phyloP scores from a whole-genome alignment of 768 basidiomycete genomes.

The Galerina marginata region DNA sequence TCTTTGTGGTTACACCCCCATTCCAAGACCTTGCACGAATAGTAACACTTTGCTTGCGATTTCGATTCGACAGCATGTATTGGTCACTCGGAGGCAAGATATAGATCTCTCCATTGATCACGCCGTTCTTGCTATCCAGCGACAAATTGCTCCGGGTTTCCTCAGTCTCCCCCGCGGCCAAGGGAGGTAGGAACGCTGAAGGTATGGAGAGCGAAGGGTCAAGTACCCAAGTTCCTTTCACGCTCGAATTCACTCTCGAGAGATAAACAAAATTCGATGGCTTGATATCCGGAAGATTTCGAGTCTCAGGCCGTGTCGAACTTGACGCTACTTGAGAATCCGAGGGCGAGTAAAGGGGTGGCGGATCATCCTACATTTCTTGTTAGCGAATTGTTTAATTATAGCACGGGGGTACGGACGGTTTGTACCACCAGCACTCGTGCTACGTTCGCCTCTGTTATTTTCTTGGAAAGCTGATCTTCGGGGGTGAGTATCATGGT shows the following conservation, averaged over 20 bases:
- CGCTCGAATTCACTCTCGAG: slow-evolving; percentile 29
- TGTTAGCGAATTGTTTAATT: not conserved
- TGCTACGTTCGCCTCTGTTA: not conserved
- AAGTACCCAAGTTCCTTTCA: slow-evolving; percentile 46
- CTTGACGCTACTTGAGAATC: not conserved
- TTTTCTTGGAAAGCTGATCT: slow-evolving; percentile 1
- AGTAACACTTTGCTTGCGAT: slow-evolving; percentile 16
- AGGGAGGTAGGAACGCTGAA: slow-evolving; percentile 40
- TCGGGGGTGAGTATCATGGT: slow-evolving; percentile 12
- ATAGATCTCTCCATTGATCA: slow-evolving; percentile 46
- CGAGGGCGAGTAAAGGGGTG: slow-evolving; percentile 14
- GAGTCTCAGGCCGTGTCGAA: not conserved
- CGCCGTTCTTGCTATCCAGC: slow-evolving; percentile 37
- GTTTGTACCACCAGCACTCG: not conserved
- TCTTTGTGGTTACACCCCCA: slow-evolving; percentile 28
- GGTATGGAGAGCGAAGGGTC: slow-evolving; percentile 50
- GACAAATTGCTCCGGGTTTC: slow-evolving; percentile 44
- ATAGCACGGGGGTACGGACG: not conserved
- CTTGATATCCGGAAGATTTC: slow-evolving; percentile 26
- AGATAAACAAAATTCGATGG: slow-evolving; percentile 40
- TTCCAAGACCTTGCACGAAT: slow-evolving; percentile 30
- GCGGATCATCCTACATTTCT: slow-evolving; percentile 17
- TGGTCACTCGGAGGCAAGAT: slow-evolving; percentile 27
- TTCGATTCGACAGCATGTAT: slow-evolving; percentile 2
- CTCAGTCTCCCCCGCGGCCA: slow-evolving; percentile 40